Evolutionary conservation across 768 basidiomycete genomes (phyloP), one percentile per base, ranked within the genome.

Genomic region (Russula vinacea): DNA sequence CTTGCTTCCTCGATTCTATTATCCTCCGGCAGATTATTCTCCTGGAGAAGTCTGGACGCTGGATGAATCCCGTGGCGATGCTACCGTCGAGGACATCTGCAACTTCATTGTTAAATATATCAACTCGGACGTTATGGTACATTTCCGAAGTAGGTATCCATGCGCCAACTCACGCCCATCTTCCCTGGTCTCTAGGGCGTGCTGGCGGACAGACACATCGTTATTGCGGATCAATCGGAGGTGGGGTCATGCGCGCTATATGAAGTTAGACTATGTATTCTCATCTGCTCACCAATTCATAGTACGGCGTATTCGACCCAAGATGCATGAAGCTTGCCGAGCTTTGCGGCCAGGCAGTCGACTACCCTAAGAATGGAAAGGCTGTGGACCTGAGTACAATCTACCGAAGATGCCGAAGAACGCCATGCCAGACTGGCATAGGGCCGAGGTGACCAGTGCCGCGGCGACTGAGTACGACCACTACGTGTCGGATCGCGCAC

Each of bases 61-160:
- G 70, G 10, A 56, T 42, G 22, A 64, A 54, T 17, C 67, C 42
- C 35, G 80, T 16, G 16, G 16, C 29, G 78, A 81, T 9, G 83
- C 83, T 62, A 83, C 78, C 0, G 81, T 89, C 5, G 77, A 85
- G 2, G 89, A 92, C 67, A 84, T 93, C 16, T 88, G 87, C 62
- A 79, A 92, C 64, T 92, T 93, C 69, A 77, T 94, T 32, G 84
- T 91, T 11, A 85, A 93, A 70, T 94, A 91, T 62, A 90, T 94
- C 71, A 81, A 88, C 66, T 90, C 89, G 0, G 90, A 93, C 70
- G 81, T 90, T 39, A 73, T 90, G 80, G 89, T 90, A 74, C 29
- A 29, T 29, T 29, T 29, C 29, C 29, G 29, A 29, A 29, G 29
- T 5, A 29, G 29, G 29, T 29, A 29, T 29, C 5, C 29, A 29